Conservation (phyloP, 345 rosid species). For the Eucalyptus marginata region DNA sequence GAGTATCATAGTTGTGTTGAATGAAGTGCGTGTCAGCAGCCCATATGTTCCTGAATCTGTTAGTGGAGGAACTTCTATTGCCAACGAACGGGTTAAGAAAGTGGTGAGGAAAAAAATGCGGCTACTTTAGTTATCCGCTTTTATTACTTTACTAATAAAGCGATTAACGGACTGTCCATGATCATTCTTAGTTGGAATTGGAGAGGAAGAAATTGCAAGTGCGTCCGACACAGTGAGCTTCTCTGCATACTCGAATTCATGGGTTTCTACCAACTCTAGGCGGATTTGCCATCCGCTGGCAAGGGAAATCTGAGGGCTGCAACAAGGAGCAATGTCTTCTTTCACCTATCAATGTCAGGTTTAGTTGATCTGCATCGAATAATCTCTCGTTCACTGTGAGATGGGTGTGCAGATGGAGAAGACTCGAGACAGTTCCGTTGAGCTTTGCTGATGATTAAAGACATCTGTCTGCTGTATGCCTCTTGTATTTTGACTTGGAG, state of each 20-base stretch:
- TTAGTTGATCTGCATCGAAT: not conserved
- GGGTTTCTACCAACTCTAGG: not conserved
- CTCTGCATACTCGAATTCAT: not conserved
- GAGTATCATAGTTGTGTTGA: constrained; percentile 79
- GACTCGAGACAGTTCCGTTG: not conserved
- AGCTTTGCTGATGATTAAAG: not conserved
- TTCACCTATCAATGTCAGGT: not conserved
- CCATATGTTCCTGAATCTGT: constrained; percentile 88
- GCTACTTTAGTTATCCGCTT: not conserved
- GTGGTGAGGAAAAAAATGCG: constrained; percentile 48
- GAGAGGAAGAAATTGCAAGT: constrained; percentile 60
- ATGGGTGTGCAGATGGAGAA: not conserved
- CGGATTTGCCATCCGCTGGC: not conserved
- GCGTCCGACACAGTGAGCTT: constrained; percentile 28
- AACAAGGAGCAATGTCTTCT: not conserved
- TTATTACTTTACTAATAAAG: not conserved
- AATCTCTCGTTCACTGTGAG: not conserved
- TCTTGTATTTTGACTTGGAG: not conserved
- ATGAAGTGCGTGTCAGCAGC: constrained; percentile 84
- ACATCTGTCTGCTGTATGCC: not conserved
- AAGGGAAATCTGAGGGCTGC: not conserved
- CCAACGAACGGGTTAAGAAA: constrained; percentile 96
- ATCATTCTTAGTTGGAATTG: constrained; percentile 27
- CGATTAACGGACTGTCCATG: not conserved
- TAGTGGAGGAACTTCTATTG: constrained; percentile 85